phyloP scores from a whole-genome alignment of 1,284 basidiomycete species.

The Trichosporon ovoides region DNA sequence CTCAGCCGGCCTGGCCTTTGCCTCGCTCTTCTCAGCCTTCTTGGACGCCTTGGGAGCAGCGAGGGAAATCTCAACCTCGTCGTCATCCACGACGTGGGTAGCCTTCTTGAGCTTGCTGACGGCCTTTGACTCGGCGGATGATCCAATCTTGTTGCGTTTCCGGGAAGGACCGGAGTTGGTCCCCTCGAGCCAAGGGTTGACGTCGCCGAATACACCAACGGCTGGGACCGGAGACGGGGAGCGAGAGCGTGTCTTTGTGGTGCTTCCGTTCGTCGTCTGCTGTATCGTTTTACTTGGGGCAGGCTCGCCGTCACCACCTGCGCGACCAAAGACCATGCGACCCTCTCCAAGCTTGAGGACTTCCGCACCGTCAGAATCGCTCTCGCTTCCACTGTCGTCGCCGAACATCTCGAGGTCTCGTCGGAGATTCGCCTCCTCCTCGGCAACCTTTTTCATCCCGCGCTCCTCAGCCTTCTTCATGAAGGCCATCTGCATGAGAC shows the following conservation, averaged over 20 bases:
- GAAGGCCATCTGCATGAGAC: constrained; percentile 86
- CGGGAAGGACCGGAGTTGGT: constrained; percentile 51
- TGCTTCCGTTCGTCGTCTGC: not conserved
- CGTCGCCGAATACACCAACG: constrained; percentile 15
- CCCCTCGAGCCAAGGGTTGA: constrained; percentile 68
- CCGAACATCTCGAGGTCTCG: constrained; percentile 57
- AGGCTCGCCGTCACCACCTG: not conserved
- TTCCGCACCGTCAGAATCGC: constrained; percentile 34
- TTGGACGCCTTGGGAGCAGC: constrained; percentile 7
- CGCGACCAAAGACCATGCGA: constrained; percentile 50
- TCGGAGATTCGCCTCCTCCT: constrained; percentile 64
- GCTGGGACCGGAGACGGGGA: constrained; percentile 10
- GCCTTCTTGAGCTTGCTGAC: constrained; percentile 66
- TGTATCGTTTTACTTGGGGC: not conserved
- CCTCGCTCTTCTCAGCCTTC: constrained; percentile 14
- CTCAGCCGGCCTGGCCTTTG: not conserved
- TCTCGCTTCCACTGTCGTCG: constrained; percentile 48
- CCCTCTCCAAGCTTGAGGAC: constrained; percentile 50
- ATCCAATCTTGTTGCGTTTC: constrained; percentile 67
- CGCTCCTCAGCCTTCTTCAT: constrained; percentile 83
- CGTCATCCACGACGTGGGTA: constrained; percentile 55
- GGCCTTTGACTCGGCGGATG: constrained; percentile 59
- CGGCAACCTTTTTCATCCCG: constrained; percentile 57
- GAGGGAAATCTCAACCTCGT: constrained; percentile 69
- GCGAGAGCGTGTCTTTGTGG: not conserved